Evolutionary conservation across 2,329 filamentous ascomycete species (phyloP).

Genomic region (Pestalotiopsis sp.): DNA sequence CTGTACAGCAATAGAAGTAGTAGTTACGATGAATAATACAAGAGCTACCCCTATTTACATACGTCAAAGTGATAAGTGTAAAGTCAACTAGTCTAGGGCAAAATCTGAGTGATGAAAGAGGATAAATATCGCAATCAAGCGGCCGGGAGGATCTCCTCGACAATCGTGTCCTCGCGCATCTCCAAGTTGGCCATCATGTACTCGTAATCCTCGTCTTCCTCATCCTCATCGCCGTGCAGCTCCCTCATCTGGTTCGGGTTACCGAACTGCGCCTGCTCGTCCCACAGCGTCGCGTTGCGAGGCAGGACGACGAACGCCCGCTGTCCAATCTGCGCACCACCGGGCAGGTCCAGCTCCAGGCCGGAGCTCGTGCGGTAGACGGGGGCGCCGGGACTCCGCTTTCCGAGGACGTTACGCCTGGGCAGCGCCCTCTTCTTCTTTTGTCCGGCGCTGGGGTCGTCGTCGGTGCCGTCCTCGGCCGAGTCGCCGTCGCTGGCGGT

Average conservation of each 20-base stretch:
- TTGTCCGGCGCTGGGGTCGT: background rate
- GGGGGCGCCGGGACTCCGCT: background rate
- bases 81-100: too few relatives aligned
- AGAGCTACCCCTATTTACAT: too few relatives aligned
- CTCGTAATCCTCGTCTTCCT: conserved; percentile 10
- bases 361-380: conserved; percentile 13
- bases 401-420: background rate
- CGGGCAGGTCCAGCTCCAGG: conserved; percentile 7
- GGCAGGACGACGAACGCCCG: conserved; percentile 12
- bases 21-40: too few relatives aligned
- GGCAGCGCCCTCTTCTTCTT: background rate
- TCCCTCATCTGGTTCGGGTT: conserved; percentile 4
- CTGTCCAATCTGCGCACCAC: conserved; percentile 11
- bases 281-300: conserved; percentile 11
- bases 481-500: background rate
- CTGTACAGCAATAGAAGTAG: too few relatives aligned
- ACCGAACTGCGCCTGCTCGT: conserved; percentile 11
- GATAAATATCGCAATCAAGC: background rate
- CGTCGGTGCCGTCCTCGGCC: background rate
- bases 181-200: conserved; percentile 14
- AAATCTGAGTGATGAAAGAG: background rate
- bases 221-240: conserved; percentile 5
- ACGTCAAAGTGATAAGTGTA: too few relatives aligned
- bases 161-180: conserved; percentile 12
- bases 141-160: conserved; percentile 2